These are phyloP conservation scores for Amanita molliuscula DNA, from an alignment of 768 basidiomycete species.

Conservation along the genomic window DNA sequence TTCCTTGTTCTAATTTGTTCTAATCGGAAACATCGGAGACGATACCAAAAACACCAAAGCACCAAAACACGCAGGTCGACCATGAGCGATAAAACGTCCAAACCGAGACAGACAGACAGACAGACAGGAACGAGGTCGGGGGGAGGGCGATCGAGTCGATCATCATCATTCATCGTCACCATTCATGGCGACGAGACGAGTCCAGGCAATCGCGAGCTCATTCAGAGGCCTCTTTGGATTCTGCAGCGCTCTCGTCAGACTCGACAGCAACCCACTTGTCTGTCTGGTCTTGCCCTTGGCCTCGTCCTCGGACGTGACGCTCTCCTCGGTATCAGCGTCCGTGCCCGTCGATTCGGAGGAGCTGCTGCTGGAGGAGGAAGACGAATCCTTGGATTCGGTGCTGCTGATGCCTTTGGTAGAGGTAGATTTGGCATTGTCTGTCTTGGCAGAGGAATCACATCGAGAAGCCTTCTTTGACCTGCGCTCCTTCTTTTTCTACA, in stretches of 20 bases:
- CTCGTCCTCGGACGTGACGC: constrained; percentile 69
- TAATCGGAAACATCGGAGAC: background rate
- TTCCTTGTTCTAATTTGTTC: too few relatives aligned
- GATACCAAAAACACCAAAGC: constrained; percentile 1
- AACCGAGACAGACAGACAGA: background rate
- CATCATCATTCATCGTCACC: background rate
- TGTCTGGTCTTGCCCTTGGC: constrained; percentile 27
- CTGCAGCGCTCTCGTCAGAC: constrained; percentile 1
- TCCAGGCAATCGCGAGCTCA: background rate
- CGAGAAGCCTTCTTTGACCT: constrained; percentile 41
- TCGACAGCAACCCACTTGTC: constrained; percentile 73
- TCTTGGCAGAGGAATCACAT: constrained; percentile 28
- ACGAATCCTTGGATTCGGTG: constrained; percentile 13
- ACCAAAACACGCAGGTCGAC: background rate
- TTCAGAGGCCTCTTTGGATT: background rate
- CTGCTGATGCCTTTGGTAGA: constrained; percentile 12
- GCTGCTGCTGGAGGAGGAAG: constrained; percentile 24
- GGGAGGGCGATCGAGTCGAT: background rate
- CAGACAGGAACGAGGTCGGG: background rate
- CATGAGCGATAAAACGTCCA: background rate
- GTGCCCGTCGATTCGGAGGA: constrained; percentile 51
- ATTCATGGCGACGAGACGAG: background rate
- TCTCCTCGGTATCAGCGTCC: constrained; percentile 71
- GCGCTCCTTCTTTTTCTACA: constrained; percentile 41
- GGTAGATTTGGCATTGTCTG: constrained; percentile 23